Conservation (phyloP, 2,329 filamentous ascomycete genomes). For the Ascocoryne sarcoides region DNA sequence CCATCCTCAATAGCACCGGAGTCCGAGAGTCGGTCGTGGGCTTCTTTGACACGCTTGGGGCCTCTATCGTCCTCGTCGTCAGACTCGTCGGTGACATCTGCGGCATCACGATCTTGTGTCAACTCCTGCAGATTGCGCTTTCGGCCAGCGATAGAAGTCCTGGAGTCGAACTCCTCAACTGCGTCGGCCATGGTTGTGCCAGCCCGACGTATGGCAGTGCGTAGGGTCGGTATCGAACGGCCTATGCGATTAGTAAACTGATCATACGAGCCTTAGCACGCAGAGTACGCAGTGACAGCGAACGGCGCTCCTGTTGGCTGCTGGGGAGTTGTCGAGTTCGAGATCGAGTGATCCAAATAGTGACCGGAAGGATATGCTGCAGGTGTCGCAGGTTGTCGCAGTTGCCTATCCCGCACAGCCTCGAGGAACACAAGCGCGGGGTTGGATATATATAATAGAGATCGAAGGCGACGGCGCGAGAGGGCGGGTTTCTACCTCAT, state of each 20-base stretch:
- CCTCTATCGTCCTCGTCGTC: slow-evolving; percentile 14
- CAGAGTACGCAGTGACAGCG: too few species aligned
- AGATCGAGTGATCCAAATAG: too few species aligned
- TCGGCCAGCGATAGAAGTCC: slow-evolving; percentile 35
- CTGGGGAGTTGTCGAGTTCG: too few species aligned
- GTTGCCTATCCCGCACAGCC: too few species aligned
- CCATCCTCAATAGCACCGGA: background rate
- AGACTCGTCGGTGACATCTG: background rate
- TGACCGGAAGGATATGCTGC: too few species aligned
- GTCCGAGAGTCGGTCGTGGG: background rate
- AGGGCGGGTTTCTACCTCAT: too few species aligned
- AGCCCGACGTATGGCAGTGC: background rate
- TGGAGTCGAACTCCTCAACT: slow-evolving; percentile 32
- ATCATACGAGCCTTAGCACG: background rate
- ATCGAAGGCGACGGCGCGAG: too few species aligned
- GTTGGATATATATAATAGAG: too few species aligned
- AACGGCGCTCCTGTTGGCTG: too few species aligned
- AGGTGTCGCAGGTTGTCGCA: too few species aligned
- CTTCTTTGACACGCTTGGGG: slow-evolving; percentile 1
- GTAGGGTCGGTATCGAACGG: background rate
- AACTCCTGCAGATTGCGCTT: slow-evolving; percentile 26
- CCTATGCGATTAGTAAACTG: background rate
- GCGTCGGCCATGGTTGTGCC: background rate
- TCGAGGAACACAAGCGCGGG: too few species aligned
- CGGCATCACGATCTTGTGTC: background rate